These are phyloP conservation scores for Peronospora destructor DNA, from an alignment of 352 stramenopile genomes.

Conservation along the genomic window DNA sequence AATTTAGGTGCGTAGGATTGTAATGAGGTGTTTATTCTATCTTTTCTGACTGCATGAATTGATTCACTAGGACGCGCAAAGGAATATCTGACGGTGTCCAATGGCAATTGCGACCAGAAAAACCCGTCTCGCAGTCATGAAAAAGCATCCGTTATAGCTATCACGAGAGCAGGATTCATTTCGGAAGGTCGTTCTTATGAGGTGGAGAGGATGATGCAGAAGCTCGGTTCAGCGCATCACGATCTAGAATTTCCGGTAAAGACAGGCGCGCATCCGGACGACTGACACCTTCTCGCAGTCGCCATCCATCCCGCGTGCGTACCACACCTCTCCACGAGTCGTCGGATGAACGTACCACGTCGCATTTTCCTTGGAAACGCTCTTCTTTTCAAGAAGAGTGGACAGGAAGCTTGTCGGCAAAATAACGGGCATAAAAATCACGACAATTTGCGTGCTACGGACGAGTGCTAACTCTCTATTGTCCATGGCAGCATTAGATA, in stretches of 20 bases:
- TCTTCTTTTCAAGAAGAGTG: conserved; percentile 1
- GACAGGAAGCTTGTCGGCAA: not conserved
- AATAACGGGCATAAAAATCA: not conserved
- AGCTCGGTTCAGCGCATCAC: conserved; percentile 24
- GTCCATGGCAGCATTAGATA: not conserved
- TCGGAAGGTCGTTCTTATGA: conserved; percentile 10
- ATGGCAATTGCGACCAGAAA: conserved; percentile 48
- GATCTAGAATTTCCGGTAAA: conserved; percentile 26
- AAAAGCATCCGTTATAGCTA: conserved; percentile 40
- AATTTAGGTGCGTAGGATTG: conserved; percentile 16
- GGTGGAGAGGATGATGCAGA: conserved; percentile 14
- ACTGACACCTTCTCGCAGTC: conserved; percentile 17
- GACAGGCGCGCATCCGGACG: conserved; percentile 6
- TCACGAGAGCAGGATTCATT: not conserved
- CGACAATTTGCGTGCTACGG: too few relatives aligned
- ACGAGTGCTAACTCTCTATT: not conserved
- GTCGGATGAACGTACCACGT: not conserved
- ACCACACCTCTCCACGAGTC: conserved; percentile 5
- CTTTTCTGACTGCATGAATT: conserved; percentile 37
- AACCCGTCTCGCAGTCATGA: conserved; percentile 39
- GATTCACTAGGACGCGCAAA: conserved; percentile 39
- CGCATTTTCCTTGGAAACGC: conserved; percentile 5
- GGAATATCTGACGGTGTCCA: conserved; percentile 14
- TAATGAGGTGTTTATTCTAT: conserved; percentile 21
- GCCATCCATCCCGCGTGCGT: conserved; percentile 16